Conservation (phyloP, 1,139 yeast species). For the Saccharomycopsis hybrid region DNA sequence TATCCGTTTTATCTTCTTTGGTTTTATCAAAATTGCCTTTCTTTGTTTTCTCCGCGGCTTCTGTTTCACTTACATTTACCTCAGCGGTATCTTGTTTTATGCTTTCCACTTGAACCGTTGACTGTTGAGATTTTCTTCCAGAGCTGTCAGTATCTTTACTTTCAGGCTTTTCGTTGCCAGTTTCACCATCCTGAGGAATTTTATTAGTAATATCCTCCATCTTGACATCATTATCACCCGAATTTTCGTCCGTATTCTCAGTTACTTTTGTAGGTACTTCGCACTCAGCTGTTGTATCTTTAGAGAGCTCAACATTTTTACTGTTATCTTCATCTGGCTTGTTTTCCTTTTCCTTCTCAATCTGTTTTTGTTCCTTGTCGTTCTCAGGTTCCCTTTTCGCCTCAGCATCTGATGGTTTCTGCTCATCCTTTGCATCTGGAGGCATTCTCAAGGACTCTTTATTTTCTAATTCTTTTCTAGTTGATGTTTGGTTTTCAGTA, state of each 20-base stretch:
- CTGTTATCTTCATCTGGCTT: neutral
- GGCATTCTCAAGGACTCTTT: neutral
- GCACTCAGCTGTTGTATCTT: constrained; percentile 8
- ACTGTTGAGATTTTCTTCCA: neutral
- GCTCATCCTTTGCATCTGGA: neutral
- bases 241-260: neutral
- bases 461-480: neutral
- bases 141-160: neutral
- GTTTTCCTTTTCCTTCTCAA: neutral
- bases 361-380: neutral
- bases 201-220: constrained; percentile 1
- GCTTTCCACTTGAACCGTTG: too few relatives aligned
- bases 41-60: neutral
- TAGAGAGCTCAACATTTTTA: too few relatives aligned
- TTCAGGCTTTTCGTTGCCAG: constrained; percentile 1
- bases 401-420: neutral
- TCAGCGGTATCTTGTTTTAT: neutral
- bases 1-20: constrained; percentile 1
- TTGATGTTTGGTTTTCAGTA: neutral
- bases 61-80: neutral
- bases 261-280: constrained; percentile 1
- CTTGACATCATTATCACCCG: neutral
- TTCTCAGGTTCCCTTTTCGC: neutral
- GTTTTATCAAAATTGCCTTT: neutral
- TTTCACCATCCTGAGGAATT: neutral